Evolutionary conservation across 352 stramenopile genomes (phyloP), one percentile per base, ranked within the genome.

Genomic region (Sclerospora graminicola): DNA sequence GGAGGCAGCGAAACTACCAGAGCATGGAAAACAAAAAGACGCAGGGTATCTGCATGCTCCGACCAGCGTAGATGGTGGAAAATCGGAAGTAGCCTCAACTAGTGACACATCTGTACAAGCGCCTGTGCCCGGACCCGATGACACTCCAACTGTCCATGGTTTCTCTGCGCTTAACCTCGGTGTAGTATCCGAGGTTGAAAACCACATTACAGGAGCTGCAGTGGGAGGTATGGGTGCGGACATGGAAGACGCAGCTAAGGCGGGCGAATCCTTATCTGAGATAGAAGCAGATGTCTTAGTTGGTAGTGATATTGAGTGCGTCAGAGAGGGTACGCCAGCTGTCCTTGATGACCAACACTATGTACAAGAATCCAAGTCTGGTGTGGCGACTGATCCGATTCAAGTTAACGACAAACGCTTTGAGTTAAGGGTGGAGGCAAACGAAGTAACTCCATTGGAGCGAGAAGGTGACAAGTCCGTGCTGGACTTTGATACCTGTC

Each of bases 21-120:
- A 54, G 18, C 36, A 57, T 13, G 14, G 41, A 1, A 67, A 60
- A 20, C 10, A 16, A 19, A 63, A 63, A 29, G 45, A 56, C n/a
- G 26, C 31, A 36, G 33, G 5, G 8, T 3, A 15, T 36, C 21
- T 36, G 8, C 14, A 20, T 24, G 19, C 34, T 18, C 20, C 35
- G 4, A 19, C 11, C 0, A n/a, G 15, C 23, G 10, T 38, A 10
- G 45, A 57, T 16, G 5, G 32, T 14, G 39, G 49, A 20, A 42
- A 13, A 8, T 11, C 6, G 1, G 33, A 45, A 13, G 14, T 8
- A 18, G 28, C 16, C 19, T 7, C 8, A 26, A 33, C 4, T 37
- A 14, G 10, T 14, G 23, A 34, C 15, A 18, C 34, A 19, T 40
- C 11, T 13, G 20, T 7, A 11, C 14, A 48, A n/a, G 13, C 11